Percentiles rank a stretch among this genome's conserved stretches.
These are phyloP conservation scores for Bidens hawaiensis DNA, from an alignment of 140 eudicot genomes.

Conservation along the genomic window DNA sequence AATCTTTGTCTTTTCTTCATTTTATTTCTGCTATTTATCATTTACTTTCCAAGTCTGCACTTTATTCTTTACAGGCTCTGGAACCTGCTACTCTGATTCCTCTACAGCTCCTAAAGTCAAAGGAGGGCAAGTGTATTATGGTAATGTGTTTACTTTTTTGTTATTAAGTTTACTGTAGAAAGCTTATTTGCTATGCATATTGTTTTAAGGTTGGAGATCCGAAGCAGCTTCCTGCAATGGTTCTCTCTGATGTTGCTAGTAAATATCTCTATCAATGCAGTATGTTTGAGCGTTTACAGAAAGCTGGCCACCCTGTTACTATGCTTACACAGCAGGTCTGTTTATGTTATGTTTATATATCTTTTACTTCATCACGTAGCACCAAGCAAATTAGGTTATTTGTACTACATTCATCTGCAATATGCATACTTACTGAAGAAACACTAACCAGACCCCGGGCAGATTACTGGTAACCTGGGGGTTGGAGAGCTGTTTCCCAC, in stretches of 20 bases:
- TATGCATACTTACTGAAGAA: too few relatives aligned
- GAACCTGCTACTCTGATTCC: slow-evolving; percentile 98
- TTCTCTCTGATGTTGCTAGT: slow-evolving; percentile 89
- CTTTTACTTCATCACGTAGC: not conserved
- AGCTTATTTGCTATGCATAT: not conserved
- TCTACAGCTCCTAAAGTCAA: slow-evolving; percentile 86
- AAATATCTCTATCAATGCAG: slow-evolving; percentile 83
- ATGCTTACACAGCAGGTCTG: slow-evolving; percentile 87
- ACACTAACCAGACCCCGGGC: too few relatives aligned
- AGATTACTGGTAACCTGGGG: too few relatives aligned
- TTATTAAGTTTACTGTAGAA: not conserved
- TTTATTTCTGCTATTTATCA: not conserved
- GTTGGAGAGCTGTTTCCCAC: too few relatives aligned
- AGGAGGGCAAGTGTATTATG: slow-evolving; percentile 85
- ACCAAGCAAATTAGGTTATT: slow-evolving; percentile 1
- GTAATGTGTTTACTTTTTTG: slow-evolving; percentile 27
- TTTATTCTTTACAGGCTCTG: slow-evolving; percentile 56
- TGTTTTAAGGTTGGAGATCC: slow-evolving; percentile 91
- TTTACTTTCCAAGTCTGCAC: slow-evolving; percentile 5
- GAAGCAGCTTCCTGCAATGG: slow-evolving; percentile 99
- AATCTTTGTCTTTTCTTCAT: slow-evolving; percentile 5
- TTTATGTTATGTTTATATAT: not conserved
- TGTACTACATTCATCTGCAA: not conserved
- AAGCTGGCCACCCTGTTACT: slow-evolving; percentile 90
- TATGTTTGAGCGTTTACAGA: slow-evolving; percentile 97